Evolutionary conservation across 768 basidiomycete species (phyloP), one percentile per base, ranked within the genome.

Genomic region (Russula lepida): DNA sequence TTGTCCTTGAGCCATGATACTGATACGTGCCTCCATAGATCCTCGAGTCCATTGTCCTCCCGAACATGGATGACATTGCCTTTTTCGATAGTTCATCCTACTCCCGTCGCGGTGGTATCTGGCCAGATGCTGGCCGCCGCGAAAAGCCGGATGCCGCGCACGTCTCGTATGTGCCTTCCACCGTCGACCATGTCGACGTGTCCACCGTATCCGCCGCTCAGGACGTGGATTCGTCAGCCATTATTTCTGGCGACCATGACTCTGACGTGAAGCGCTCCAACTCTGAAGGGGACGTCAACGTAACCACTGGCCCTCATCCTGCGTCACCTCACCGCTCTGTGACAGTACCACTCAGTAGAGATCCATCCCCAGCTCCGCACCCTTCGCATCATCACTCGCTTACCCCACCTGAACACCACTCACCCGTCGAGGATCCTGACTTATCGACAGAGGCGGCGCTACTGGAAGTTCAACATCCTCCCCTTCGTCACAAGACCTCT

Each of bases 1-100:
- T 50, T 49, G n/a, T 52, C 43, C 28, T 62, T n/a, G 33, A 4
- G 13, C 65, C 15, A 46, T 43, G 48, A 49, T 33, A 55, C 66
- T 55, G 23, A 48, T 62, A 30, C 60, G 44, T 54, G 32, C 12
- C 58, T 21, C 37, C 44, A 41, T 68, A 98, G 95, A 90, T 98
- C 59, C 81, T 84, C 67, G 95, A 99, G 67, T 94, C 94, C 0
- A 82, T 98, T 21, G 97, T 99, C 21, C 75, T 95, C 71, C 97
- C 97, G 6, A 92, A 97, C 74, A 97, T 98, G 93, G 97, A 99
- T 71, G 97, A 99, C 68, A 89, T 98, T 61, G 80, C 94, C 13
- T 98, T 94, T 79, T 98, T 95, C 71, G 89, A 97, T 71, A 95
- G 88, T 37, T 68, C 69, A 3, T 67, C 70, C 2, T 86, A 81